Evolutionary conservation across 1,139 yeast species (phyloP).

Genomic region (Nakaseomyces nivariensis): DNA sequence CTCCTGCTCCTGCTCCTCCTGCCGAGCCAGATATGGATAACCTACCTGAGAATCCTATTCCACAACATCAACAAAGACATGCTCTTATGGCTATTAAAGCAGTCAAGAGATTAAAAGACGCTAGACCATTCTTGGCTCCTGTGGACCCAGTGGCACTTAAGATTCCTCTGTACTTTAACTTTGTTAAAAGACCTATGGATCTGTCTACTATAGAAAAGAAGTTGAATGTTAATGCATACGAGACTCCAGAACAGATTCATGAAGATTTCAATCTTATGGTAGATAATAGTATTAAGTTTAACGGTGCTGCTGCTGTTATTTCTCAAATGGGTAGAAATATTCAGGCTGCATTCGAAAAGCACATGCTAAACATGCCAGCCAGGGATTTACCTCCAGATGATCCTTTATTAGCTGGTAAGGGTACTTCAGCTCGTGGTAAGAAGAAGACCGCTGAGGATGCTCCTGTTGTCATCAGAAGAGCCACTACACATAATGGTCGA

Average conservation of each 20-base stretch:
- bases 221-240: constrained; percentile 59
- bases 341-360: constrained; percentile 88
- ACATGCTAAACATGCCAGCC: constrained; percentile 85
- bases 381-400: constrained; percentile 42
- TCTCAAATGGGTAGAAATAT: constrained; percentile 86
- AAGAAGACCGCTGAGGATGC: constrained; percentile 19
- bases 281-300: constrained; percentile 67
- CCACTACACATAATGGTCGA: constrained; percentile 48
- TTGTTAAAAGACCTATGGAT: constrained; percentile 86
- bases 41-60: constrained; percentile 61
- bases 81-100: constrained; percentile 64
- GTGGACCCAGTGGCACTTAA: constrained; percentile 84
- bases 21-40: constrained; percentile 63
- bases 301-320: constrained; percentile 75
- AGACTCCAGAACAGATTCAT: constrained; percentile 53
- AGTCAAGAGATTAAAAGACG: constrained; percentile 83
- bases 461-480: constrained; percentile 47
- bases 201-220: constrained; percentile 82
- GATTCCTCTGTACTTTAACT: constrained; percentile 82
- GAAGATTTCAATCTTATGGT: constrained; percentile 85
- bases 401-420: constrained; percentile 15
- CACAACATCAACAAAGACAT: constrained; percentile 65
- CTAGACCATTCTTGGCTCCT: constrained; percentile 79
- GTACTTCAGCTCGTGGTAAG: constrained; percentile 10
- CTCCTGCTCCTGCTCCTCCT: constrained; percentile 65